These are phyloP conservation scores for Tulasnella sp. DNA, from an alignment of 768 basidiomycete species.

Conservation along the genomic window DNA sequence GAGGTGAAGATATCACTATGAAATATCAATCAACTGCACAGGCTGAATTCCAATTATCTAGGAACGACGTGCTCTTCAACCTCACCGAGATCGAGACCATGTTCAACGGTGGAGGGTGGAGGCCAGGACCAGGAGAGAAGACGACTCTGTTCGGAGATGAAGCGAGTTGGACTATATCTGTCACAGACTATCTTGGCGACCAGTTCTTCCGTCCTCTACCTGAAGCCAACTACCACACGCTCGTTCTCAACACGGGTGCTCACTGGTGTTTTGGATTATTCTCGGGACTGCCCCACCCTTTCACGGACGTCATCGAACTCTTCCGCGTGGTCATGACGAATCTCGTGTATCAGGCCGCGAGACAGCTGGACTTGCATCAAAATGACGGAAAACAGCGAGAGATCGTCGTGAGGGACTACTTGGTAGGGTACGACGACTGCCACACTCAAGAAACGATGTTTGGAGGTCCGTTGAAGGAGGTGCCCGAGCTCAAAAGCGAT, in stretches of 20 bases:
- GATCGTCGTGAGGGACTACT: constrained; percentile 62
- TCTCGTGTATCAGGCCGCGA: constrained; percentile 61
- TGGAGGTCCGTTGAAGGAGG: constrained; percentile 42
- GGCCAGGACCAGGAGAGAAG: constrained; percentile 37
- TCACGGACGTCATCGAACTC: constrained; percentile 58
- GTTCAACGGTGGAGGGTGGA: constrained; percentile 45
- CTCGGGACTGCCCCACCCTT: constrained; percentile 52
- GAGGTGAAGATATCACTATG: constrained; percentile 36
- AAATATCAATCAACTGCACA: no score
- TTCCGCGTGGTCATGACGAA: constrained; percentile 60
- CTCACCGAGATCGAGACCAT: constrained; percentile 54
- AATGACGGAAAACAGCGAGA: constrained; percentile 42
- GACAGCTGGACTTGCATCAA: constrained; percentile 44
- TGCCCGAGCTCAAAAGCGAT: constrained; percentile 49
- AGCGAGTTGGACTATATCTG: constrained; percentile 56
- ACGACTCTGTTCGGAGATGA: constrained; percentile 61
- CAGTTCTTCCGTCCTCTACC: constrained; percentile 56
- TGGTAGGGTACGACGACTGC: constrained; percentile 69
- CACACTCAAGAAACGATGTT: constrained; percentile 54
- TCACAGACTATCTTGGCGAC: constrained; percentile 55
- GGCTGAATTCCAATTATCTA: background rate
- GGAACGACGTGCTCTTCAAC: constrained; percentile 62
- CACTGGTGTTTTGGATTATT: constrained; percentile 70
- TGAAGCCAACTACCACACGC: constrained; percentile 58
- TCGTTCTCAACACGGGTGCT: constrained; percentile 66